phyloP scores from a whole-genome alignment of 2,329 filamentous ascomycete genomes.

The Nemania sp. region DNA sequence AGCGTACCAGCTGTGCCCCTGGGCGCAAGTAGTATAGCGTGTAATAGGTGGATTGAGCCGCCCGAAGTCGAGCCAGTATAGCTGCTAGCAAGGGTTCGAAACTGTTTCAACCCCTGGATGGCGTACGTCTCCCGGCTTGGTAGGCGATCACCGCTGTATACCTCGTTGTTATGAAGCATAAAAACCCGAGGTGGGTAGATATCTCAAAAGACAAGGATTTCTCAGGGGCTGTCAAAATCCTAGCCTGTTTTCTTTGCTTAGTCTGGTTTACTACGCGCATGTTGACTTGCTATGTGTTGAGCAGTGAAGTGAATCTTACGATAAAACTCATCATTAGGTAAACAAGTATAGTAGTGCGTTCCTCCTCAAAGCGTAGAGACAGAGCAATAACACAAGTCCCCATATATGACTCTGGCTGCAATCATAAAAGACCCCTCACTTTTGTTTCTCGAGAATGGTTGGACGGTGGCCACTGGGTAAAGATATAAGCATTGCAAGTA shows the following conservation, averaged over 20 bases:
- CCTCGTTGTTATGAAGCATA: too few species aligned
- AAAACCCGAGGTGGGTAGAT: neutral
- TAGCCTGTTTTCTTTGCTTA: neutral
- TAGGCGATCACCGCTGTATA: neutral
- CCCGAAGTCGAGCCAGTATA: neutral
- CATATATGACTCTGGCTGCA: too few species aligned
- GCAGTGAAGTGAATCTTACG: too few species aligned
- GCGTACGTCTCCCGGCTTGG: slow-evolving; percentile 1
- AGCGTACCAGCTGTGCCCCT: neutral
- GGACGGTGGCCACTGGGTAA: too few species aligned
- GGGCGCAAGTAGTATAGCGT: too few species aligned
- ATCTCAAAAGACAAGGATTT: neutral
- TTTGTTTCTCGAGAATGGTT: too few species aligned
- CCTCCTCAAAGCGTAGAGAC: too few species aligned
- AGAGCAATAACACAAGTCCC: too few species aligned
- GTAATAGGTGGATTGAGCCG: neutral
- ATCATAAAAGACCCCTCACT: too few species aligned
- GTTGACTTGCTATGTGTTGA: neutral
- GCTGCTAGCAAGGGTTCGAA: slow-evolving; percentile 1
- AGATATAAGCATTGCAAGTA: too few species aligned
- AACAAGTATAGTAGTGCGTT: neutral
- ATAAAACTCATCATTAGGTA: too few species aligned
- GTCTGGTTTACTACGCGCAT: neutral
- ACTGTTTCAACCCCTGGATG: slow-evolving; percentile 1
- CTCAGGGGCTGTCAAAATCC: neutral